Base-by-base conservation (phyloP, 1,284 basidiomycete species). In the Boletus semigastroideus region DNA sequence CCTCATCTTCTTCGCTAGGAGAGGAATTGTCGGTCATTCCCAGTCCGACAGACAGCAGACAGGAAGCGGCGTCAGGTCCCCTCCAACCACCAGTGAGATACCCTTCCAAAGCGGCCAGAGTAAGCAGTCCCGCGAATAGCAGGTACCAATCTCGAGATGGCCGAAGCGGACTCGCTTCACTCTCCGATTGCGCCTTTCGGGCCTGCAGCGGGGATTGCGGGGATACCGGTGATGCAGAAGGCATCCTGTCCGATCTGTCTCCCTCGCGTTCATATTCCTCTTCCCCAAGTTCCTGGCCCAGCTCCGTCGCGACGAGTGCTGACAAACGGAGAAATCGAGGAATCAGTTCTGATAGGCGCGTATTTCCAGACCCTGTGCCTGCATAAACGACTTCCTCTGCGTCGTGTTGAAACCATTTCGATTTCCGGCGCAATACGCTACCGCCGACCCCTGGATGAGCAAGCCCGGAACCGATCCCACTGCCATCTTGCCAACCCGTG, bases 61-160 rank as follows among this genome's bases (percentile, higher is more conserved):
- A 81, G 60, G 90, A 84, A n/a, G 84, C 78, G 4, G 83, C 82
- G 42, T 83, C 78, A 1, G 79, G 73, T 0, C 90, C 87, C 33
- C 78, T 78, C 91, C 91, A 93, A 1, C 86, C 85, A 12, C 82
- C 84, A 6, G 83, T 84, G 41, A 92, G 73, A 63, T 92, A 93
- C 0, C 90, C 91, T 62, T 93, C 90, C 46, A 93, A 70, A 25
- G 83, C 86, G 0, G 89, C 87, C 22, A 90, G 80, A 4, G 89
- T 90, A 22, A 92, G 73, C 22, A 93, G 71, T 2, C 87, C 84
- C 0, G 80, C 82, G 10, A 92, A 74, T 9, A 93, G 75, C 66
- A 86, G 78, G 68, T 91, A 93, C 91, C 91, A 93, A 55, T 84
- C 82, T 30, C 79, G 72, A 30, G 87, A 85, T 2, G 89, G 89